Conservation (phyloP, 192 early-diverging fungal species). For the Kappamyces sp. region DNA sequence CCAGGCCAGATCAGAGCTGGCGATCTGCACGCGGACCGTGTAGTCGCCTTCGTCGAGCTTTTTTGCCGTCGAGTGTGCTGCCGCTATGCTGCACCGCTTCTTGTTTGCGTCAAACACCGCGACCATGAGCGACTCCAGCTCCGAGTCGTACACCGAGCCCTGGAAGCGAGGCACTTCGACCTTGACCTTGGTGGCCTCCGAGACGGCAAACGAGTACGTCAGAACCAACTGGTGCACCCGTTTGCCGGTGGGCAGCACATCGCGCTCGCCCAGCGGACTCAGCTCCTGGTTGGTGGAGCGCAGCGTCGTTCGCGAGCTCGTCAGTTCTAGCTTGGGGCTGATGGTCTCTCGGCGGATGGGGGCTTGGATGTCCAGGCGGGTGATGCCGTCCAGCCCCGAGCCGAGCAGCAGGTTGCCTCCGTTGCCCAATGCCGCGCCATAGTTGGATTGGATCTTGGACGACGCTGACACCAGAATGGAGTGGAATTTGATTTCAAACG, state of each 20-base stretch:
- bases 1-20: slow-evolving; percentile 55
- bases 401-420: slow-evolving; percentile 33
- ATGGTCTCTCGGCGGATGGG: slow-evolving; percentile 69
- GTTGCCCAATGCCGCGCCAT: slow-evolving; percentile 18
- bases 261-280: slow-evolving; percentile 65
- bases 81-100: slow-evolving; percentile 52
- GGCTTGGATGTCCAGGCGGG: slow-evolving; percentile 66
- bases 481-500: slow-evolving; percentile 24
- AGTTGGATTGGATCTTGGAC: background rate
- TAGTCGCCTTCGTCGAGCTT: slow-evolving; percentile 79
- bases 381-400: slow-evolving; percentile 47
- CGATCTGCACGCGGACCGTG: slow-evolving; percentile 71
- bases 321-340: slow-evolving; percentile 33
- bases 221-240: slow-evolving; percentile 69
- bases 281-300: slow-evolving; percentile 61
- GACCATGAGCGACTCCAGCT: slow-evolving; percentile 19
- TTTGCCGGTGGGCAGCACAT: slow-evolving; percentile 62
- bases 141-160: slow-evolving; percentile 69
- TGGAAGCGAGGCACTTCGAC: slow-evolving; percentile 56
- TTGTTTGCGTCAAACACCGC: slow-evolving; percentile 78
- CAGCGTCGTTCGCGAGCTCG: slow-evolving; percentile 52
- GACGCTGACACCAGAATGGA: background rate
- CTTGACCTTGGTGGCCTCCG: slow-evolving; percentile 49
- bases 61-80: slow-evolving; percentile 65
- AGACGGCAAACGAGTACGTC: slow-evolving; percentile 63